Conservation (phyloP, 2,329 filamentous ascomycete genomes). For the Lachnellula cervina region DNA sequence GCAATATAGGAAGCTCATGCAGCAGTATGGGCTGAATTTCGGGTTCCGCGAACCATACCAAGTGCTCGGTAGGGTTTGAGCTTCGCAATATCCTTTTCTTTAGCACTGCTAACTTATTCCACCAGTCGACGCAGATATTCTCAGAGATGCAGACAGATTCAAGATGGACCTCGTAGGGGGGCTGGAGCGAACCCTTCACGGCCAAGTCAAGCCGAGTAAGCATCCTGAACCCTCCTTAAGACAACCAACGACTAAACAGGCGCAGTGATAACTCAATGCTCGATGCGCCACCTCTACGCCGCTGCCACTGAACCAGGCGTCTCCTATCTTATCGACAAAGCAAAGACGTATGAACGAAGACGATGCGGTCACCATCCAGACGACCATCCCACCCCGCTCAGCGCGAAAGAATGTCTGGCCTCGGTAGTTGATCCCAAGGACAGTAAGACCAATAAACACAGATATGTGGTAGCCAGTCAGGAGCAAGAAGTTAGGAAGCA, state of each 20-base stretch:
- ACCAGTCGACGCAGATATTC: slow-evolving; percentile 75
- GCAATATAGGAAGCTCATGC: slow-evolving; percentile 87
- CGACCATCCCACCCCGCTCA: slow-evolving; percentile 65
- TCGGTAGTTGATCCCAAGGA: slow-evolving; percentile 76
- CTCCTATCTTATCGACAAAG: slow-evolving; percentile 57
- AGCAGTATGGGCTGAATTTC: slow-evolving; percentile 81
- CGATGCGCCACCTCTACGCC: slow-evolving; percentile 72
- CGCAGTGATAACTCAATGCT: slow-evolving; percentile 74
- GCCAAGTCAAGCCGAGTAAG: slow-evolving; percentile 75
- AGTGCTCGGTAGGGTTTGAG: slow-evolving; percentile 56
- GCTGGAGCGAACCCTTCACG: slow-evolving; percentile 78
- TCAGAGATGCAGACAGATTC: slow-evolving; percentile 74
- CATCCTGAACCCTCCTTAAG: slow-evolving; percentile 11
- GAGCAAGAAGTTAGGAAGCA: slow-evolving; percentile 57
- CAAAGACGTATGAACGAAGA: slow-evolving; percentile 70
- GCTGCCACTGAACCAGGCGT: slow-evolving; percentile 50
- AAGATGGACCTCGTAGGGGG: slow-evolving; percentile 83
- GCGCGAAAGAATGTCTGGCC: slow-evolving; percentile 63
- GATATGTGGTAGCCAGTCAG: slow-evolving; percentile 74
- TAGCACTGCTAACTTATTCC: slow-evolving; percentile 8
- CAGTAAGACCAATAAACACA: slow-evolving; percentile 67
- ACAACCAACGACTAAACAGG: slow-evolving; percentile 3
- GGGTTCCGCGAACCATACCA: slow-evolving; percentile 94
- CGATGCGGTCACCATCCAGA: slow-evolving; percentile 73
- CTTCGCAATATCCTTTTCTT: slow-evolving; percentile 10